Conservation (phyloP, 2,329 filamentous ascomycete genomes). For the Lasiodiplodia gonubiensis region DNA sequence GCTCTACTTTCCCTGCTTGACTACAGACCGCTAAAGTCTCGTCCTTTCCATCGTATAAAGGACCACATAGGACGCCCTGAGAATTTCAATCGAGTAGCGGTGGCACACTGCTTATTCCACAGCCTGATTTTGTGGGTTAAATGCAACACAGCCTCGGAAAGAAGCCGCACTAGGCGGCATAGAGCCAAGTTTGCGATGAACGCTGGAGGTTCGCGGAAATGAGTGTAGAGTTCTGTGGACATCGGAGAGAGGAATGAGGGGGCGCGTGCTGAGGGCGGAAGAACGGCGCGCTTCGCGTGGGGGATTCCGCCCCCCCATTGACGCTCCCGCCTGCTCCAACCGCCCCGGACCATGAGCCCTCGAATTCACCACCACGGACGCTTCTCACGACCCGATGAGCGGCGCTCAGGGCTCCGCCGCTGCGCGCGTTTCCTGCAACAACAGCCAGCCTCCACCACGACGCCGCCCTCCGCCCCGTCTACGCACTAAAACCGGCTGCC, state of each 20-base stretch:
- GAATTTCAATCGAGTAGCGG: no score
- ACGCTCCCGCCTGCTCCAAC: not conserved
- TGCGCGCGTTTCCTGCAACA: not conserved
- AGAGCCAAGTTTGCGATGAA: no score
- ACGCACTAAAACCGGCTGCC: slow-evolving; percentile 22
- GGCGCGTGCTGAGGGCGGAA: not conserved
- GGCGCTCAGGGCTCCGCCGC: not conserved
- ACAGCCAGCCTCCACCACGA: not conserved
- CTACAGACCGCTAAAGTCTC: no score
- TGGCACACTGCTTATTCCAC: no score
- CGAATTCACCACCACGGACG: not conserved
- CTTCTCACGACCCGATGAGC: not conserved
- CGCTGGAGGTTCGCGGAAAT: no score
- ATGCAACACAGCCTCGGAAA: no score
- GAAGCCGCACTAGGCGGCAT: no score
- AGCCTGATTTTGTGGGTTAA: no score
- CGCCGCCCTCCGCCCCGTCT: slow-evolving; percentile 14
- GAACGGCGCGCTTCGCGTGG: not conserved
- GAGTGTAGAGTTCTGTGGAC: no score
- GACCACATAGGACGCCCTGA: no score
- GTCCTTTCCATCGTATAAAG: no score
- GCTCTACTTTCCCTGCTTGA: not conserved
- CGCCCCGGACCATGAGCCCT: not conserved
- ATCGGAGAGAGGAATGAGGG: no score
- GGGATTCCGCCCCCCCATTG: not conserved